Conservation (phyloP, 495 filamentous ascomycete genomes). For the Neohortaea acidophila region DNA sequence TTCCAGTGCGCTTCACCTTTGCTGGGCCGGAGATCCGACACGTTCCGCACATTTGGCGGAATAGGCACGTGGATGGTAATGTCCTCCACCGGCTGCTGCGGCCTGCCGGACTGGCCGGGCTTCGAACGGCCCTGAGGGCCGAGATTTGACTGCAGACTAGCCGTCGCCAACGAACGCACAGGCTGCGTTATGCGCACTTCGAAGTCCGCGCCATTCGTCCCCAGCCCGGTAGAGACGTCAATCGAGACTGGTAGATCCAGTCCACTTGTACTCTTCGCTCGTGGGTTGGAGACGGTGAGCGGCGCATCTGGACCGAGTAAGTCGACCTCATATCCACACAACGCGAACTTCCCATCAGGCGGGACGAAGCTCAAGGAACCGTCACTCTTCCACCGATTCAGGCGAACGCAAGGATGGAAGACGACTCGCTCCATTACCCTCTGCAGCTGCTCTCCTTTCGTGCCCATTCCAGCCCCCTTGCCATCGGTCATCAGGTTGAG, state of each 20-base stretch:
- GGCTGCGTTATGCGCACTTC: slow-evolving; percentile 66
- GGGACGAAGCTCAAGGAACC: slow-evolving; percentile 90
- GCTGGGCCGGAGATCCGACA: slow-evolving; percentile 70
- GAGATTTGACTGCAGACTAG: slow-evolving; percentile 15
- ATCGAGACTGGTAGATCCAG: slow-evolving; percentile 68
- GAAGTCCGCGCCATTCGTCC: slow-evolving; percentile 62
- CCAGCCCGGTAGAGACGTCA: slow-evolving; percentile 67
- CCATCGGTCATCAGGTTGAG: slow-evolving; percentile 60
- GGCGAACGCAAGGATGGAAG: slow-evolving; percentile 87
- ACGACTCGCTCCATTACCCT: slow-evolving; percentile 49
- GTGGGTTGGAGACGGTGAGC: slow-evolving; percentile 17
- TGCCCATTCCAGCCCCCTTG: slow-evolving; percentile 42
- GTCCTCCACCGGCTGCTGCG: slow-evolving; percentile 48
- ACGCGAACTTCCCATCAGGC: slow-evolving; percentile 85
- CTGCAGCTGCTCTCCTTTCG: slow-evolving; percentile 11
- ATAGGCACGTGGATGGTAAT: slow-evolving; percentile 69
- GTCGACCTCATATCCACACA: slow-evolving; percentile 90
- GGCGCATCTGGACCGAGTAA: slow-evolving; percentile 38
- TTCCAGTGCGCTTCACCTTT: slow-evolving; percentile 73
- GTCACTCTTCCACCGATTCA: slow-evolving; percentile 75
- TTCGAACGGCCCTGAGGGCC: slow-evolving; percentile 2
- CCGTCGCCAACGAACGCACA: slow-evolving; percentile 13
- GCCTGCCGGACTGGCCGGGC: slow-evolving; percentile 5
- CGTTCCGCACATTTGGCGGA: slow-evolving; percentile 63
- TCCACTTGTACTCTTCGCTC: slow-evolving; percentile 31